Base-by-base conservation (phyloP, 768 basidiomycete species). In the Naganishia antarctica region DNA sequence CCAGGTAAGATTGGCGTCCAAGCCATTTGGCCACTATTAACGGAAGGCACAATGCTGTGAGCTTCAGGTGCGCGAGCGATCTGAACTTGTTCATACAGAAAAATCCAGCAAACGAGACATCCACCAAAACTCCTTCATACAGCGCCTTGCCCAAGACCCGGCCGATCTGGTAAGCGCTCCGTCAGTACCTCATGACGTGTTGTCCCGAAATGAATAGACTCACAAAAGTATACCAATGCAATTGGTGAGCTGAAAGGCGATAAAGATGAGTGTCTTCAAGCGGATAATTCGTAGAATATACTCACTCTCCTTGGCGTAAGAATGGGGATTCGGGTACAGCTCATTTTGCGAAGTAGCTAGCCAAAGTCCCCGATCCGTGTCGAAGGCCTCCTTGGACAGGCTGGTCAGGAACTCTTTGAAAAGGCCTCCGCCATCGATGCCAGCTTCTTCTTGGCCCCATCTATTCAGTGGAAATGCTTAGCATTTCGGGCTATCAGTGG, bases 361-460 rank as follows among this genome's bases (percentile, higher is more conserved):
- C 96, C 96, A 99, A 4, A 99, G 80, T 11, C 96, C 96, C 4
- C 91, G 85, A 72, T 98, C 86, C 1, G 89, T 87, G 71, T 99
- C 91, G 66, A 99, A 98, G 0, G 89, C 94, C 74, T 98, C 94
- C 72, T 88, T 91, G 63, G 86, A 87, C 18, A 99, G 77, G 15
- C 88, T 90, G 1, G 92, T 99, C 71, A 98, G 84, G 70, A 98
- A 96, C 76, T 98, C 96, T 75, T 98, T 99, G 81, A 96, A 98
- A 4, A 98, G 86, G 0, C 96, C 96, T 2, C 96, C 93, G 1
- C 94, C 93, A 68, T 97, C 94, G 32, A 98, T 94, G 0, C 93
- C 94, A 18, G 87, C 86, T 75, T 80, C 79, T 61, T 75, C 74
- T 15, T 75, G 29, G 61, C 72, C 74, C 32, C 70, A 73, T 59